Evolutionary conservation across 768 basidiomycete species (phyloP).

Genomic region (Mycena kentingensis): DNA sequence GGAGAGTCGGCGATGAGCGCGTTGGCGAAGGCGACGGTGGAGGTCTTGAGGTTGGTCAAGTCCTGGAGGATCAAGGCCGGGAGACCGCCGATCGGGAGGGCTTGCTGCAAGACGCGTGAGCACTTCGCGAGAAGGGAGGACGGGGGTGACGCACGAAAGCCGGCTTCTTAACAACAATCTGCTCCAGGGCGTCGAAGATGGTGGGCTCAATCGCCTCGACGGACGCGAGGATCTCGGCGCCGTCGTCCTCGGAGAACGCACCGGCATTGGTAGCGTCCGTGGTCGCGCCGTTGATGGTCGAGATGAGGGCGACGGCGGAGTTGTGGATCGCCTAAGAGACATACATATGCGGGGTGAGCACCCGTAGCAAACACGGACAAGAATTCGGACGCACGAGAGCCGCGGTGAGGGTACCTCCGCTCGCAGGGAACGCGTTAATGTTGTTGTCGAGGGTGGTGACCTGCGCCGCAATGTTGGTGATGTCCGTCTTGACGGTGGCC

Average conservation of each 20-base stretch:
- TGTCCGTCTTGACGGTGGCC: constrained; percentile 33
- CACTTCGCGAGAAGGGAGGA: not conserved
- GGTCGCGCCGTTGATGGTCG: constrained; percentile 29
- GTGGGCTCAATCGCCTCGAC: constrained; percentile 26
- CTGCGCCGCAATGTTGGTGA: constrained; percentile 28
- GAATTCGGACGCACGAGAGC: constrained; percentile 29
- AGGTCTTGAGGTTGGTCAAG: constrained; percentile 27
- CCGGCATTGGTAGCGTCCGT: constrained; percentile 25
- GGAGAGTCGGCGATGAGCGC: constrained; percentile 30
- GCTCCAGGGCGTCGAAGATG: constrained; percentile 23
- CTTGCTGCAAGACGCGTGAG: not conserved
- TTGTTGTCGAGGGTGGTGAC: constrained; percentile 31
- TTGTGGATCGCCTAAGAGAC: constrained; percentile 28
- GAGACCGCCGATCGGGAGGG: constrained; percentile 26
- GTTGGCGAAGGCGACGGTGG: constrained; percentile 29
- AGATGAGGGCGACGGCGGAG: constrained; percentile 23
- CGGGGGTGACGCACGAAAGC: too few species aligned
- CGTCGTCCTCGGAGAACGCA: constrained; percentile 26
- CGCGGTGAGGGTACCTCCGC: constrained; percentile 24
- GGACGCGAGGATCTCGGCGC: constrained; percentile 18
- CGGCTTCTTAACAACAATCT: constrained; percentile 26
- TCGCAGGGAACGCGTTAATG: constrained; percentile 33
- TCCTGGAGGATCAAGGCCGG: constrained; percentile 30
- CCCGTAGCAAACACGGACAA: not conserved
- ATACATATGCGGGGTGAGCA: not conserved